Evolutionary conservation across 805 yeast species (phyloP), one percentile per base, ranked within the genome.

Genomic region (Candida montana): DNA sequence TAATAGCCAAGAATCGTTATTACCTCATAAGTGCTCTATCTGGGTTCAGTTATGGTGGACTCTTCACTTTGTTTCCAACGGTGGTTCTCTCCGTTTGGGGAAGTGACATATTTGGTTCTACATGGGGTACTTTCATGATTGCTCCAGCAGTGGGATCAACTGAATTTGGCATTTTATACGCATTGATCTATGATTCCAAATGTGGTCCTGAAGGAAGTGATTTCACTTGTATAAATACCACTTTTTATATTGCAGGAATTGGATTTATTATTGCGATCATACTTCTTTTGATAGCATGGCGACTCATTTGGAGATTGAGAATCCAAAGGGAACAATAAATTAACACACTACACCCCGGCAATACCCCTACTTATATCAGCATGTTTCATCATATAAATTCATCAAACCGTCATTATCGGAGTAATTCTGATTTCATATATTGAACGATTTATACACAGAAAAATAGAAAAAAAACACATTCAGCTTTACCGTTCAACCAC

Each of bases 41-140:
- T 42, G 98, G 98, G 0, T 55, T 76, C 20, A 67, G 77, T 6
- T 87, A 91, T 55, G 96, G 98, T 26, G 86, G 90, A 0, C 57
- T 86, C 4, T 91, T 87, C 65, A 89, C 98, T 0, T 63, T 87
- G 6, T 85, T 79, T 52, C 98, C 99, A 3, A 83, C 95, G 0
- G 71, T 89, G 12, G 77, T 89, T 13, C 82, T 95, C 2, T 69
- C 81, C 4, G 77, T 85, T 3, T 93, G 96, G 89, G 97, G 97
- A 0, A 73, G 84, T 18, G 89, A 84, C 33, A 74, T 85, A 27
- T 78, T 91, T 62, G 98, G 97, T 0, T 84, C 95, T 2, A 84
- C 91, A 2, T 91, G 96, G 87, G 97, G 97, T 3, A 68, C 83
- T 20, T 85, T 88, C 58, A 82, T 88, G 74, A 71, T 85, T 28